These are phyloP conservation scores for Exophiala bonariae DNA, from an alignment of 2,329 filamentous ascomycete species.

Conservation along the genomic window DNA sequence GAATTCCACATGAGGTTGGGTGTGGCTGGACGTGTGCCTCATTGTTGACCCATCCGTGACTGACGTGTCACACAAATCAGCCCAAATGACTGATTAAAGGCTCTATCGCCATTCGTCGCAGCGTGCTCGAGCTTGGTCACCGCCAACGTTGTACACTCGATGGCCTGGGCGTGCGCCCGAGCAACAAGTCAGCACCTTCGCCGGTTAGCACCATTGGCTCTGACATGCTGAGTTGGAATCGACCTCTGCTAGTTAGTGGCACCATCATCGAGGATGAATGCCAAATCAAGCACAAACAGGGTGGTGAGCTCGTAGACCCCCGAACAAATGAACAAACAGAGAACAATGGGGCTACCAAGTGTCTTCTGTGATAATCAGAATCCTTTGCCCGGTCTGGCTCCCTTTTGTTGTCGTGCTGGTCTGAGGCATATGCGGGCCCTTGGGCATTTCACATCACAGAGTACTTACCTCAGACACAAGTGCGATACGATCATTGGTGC, in stretches of 20 bases:
- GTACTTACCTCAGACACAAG: neutral
- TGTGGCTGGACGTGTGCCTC: neutral
- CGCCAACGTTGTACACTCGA: slow-evolving; percentile 5
- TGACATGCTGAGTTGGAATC: too few relatives aligned
- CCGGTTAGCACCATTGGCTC: too few relatives aligned
- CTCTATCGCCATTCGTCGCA: slow-evolving; percentile 12
- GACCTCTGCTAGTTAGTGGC: too few relatives aligned
- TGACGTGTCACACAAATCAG: slow-evolving; percentile 20
- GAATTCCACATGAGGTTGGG: too few relatives aligned
- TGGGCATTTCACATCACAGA: slow-evolving; percentile 15
- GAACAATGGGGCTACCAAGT: slow-evolving; percentile 5
- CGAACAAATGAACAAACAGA: slow-evolving; percentile 12
- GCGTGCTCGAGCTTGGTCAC: too few relatives aligned
- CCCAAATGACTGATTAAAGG: slow-evolving; percentile 1
- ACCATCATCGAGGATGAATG: too few relatives aligned
- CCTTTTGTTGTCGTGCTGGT: slow-evolving; percentile 3
- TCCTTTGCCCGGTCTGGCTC: slow-evolving; percentile 7
- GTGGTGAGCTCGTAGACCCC: slow-evolving; percentile 2
- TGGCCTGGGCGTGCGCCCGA: too few relatives aligned
- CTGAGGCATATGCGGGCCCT: slow-evolving; percentile 10
- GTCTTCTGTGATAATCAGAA: slow-evolving; percentile 8
- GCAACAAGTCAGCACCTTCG: too few relatives aligned
- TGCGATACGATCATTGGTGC: too few relatives aligned
- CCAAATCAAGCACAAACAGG: slow-evolving; percentile 3
- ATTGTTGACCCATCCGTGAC: slow-evolving; percentile 3